Evolutionary conservation across 441 rosid genomes (phyloP), one percentile per base, ranked within the genome.

Genomic region (Populus hybrid): DNA sequence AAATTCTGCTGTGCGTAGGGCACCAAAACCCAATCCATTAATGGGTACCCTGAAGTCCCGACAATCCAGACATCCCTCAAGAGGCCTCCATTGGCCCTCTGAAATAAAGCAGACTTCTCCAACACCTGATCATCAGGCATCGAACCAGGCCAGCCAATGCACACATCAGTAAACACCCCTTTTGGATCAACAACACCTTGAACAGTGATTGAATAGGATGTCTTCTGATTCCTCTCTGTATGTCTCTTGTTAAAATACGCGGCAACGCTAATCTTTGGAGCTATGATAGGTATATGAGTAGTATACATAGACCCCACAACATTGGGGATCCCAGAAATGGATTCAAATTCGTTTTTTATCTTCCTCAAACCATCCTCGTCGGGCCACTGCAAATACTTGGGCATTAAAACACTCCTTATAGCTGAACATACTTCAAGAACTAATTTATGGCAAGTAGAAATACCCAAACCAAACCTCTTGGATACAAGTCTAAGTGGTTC

Each of bases 61-160:
- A 88, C 94, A 69, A 92, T 76, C 92, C 94, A 91, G 74, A 89
- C 86, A 82, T 92, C 91, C 69, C 80, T 87, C 19, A 94, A 71
- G 67, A 83, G 87, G 32, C 95, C 93, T 21, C 88, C 82, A 71
- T 79, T 85, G 30, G 95, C 95, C 6, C 92, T 75, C 73, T 91
- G 92, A 42, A 70, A 83, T 71, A 94, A 82, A 57, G 93, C 90
- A 7, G 98, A 94, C 50, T 88, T 92, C 79, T 91, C 93, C 18
- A 94, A 81, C 68, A 94, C 91, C 77, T 84, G 89, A 57, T 92
- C 98, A 70, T 92, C 92, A 6, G 88, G 79, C 86, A 92, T 87
- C 3, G 98, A 92, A 2, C 98, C 98, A 0, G 96, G 98, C 94
- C 93, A 90, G 9, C 98, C 98, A 57, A 94, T 92, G 71, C 96